A percentile compares a stretch with the other conserved stretches of the same genome.
These are phyloP conservation scores for Colletotrichum euphorbiae DNA, from an alignment of 2,329 filamentous ascomycete genomes.

Conservation along the genomic window DNA sequence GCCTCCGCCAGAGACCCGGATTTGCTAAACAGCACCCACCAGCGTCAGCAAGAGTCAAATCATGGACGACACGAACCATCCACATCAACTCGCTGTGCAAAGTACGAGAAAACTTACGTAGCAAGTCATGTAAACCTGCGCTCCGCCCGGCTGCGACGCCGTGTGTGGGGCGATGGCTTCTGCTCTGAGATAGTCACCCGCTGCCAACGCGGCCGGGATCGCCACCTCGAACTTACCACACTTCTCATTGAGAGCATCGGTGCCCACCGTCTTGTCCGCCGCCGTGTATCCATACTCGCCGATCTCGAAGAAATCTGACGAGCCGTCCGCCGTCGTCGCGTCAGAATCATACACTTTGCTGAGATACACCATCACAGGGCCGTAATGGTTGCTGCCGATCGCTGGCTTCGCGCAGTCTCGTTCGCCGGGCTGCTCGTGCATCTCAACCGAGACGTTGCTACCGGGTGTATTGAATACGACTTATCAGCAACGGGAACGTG, in stretches of 20 bases:
- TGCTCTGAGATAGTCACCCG: constrained; percentile 58
- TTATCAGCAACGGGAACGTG: neutral
- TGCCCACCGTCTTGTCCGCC: constrained; percentile 11
- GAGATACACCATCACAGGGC: constrained; percentile 61
- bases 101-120: constrained; percentile 41
- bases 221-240: constrained; percentile 8
- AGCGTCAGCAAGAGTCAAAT: neutral
- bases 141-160: constrained; percentile 45
- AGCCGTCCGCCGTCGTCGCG: constrained; percentile 56
- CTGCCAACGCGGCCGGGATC: constrained; percentile 53
- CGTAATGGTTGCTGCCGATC: constrained; percentile 64
- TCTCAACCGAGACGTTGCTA: constrained; percentile 55
- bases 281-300: constrained; percentile 52
- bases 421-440: constrained; percentile 55
- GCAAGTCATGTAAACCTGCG: constrained; percentile 38
- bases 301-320: constrained; percentile 63
- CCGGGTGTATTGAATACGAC: constrained; percentile 45
- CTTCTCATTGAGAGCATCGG: constrained; percentile 26
- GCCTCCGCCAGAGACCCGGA: constrained; percentile 43
- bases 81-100: too few relatives aligned
- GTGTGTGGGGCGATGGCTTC: constrained; percentile 59
- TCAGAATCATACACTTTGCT: constrained; percentile 61
- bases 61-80: neutral
- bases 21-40: constrained; percentile 29
- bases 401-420: constrained; percentile 58